Evolutionary conservation across 352 stramenopile species (phyloP).

Genomic region (Globisporangium takayamanum): DNA sequence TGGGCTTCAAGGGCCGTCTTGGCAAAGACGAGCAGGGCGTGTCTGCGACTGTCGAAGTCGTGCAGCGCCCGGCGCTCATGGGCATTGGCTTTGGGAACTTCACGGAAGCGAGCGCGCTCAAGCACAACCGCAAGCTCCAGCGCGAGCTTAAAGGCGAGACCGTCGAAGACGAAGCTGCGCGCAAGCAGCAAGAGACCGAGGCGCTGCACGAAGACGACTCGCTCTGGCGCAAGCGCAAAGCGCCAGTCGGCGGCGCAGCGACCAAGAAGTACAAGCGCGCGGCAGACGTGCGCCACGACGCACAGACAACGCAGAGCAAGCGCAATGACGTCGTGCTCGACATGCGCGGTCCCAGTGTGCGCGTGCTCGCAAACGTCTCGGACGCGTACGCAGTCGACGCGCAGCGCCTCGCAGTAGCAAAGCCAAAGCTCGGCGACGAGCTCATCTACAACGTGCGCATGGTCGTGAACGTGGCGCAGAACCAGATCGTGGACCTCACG

Average conservation of each 20-base stretch:
- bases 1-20: constrained; percentile 93
- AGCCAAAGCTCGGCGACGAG: constrained; percentile 84
- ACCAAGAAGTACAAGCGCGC: constrained; percentile 61
- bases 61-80: constrained; percentile 88
- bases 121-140: constrained; percentile 90
- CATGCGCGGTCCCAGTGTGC: constrained; percentile 83
- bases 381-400: constrained; percentile 53
- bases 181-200: constrained; percentile 21
- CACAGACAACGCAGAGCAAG: constrained; percentile 16
- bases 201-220: constrained; percentile 58
- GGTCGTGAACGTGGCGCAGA: constrained; percentile 81
- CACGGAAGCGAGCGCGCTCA: constrained; percentile 89
- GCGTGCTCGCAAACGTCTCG: constrained; percentile 59
- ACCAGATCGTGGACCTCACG: constrained; percentile 67
- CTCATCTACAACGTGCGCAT: constrained; percentile 89
- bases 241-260: constrained; percentile 5
- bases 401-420: constrained; percentile 32
- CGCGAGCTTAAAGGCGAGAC: constrained; percentile 86
- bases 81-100: constrained; percentile 93
- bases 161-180: constrained; percentile 24
- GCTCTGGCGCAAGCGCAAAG: constrained; percentile 78
- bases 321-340: constrained; percentile 77
- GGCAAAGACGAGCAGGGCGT: constrained; percentile 92
- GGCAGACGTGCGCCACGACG: constrained; percentile 52
- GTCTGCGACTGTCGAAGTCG: constrained; percentile 90